Evolutionary conservation across 2,329 filamentous ascomycete genomes (phyloP), one percentile per base, ranked within the genome.

Genomic region (Paraphoma sp.): DNA sequence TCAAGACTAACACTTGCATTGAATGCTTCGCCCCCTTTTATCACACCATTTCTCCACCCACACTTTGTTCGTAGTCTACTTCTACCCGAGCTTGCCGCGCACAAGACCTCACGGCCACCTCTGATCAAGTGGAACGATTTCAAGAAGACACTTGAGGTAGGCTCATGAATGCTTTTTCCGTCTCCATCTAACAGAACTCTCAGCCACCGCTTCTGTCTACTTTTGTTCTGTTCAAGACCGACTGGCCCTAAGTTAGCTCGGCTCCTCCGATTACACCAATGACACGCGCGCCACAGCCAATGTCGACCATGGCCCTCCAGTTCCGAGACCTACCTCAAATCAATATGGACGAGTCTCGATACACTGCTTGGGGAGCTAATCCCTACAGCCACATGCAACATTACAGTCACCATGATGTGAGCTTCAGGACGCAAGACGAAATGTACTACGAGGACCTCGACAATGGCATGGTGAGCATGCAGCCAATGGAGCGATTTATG

Each of bases 401-500:
- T 6, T 62, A 62, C 44, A 66, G 64, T 31, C 63, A 67, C 30
- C 54, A 57, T n/a, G n/a, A 17, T 36, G 47, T 56, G 11, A 51
- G 43, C 10, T 62, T 60, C 18, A 42, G 23, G 30, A 49, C 61
- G 28, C 59, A 64, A 18, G 63, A 67, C 10, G 60, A 66, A 14
- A 47, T 57, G n/a, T 65, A 66, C 43, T 49, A 67, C 44, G 60
- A 65, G 28, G 42, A 56, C 3, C 53, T 60, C 16, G 63, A 63
- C 36, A 59, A 68, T 45, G 63, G 60, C 10, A 59, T 59, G 48
- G 62, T 71, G 40, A 70, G 56, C 51, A 65, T 69, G 62, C 65
- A 63, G 45, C 62, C 62, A 30, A 70, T 77, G 69, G 70, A 76
- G 47, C 74, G 75, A 23, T 77, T 72, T 53, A 65, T 77, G 54